Base-by-base conservation (phyloP, 208 protist genomes). In the Sergeia podlipaevii region DNA sequence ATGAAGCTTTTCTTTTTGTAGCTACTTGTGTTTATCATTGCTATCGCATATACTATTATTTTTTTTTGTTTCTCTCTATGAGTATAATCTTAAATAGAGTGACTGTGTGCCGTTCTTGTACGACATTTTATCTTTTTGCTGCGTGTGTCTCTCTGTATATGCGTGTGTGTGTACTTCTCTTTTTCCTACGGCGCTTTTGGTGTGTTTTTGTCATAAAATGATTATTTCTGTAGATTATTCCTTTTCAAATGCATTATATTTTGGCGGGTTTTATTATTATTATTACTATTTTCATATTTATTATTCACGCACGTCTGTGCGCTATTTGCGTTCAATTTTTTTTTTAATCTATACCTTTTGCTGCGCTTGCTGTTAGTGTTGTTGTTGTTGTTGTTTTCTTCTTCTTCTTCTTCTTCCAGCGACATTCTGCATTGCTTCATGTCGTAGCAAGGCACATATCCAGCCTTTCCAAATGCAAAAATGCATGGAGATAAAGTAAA, bases 11-110 rank as follows among this genome's bases (percentile, higher is more conserved):
- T 36, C 43, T 8, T 57, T 26, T 52, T 33, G 48, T 50, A 57
- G 33, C 41, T 60, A 39, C 38, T 60, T 44, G 11, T 20, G 7
- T 49, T 51, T 52, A n/a, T 60, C 42, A 10, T 52, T 27, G 38
- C n/a, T 65, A 26, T 18, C 20, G 36, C 47, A 34, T 37, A 32
- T 34, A 17, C 20, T n/a, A 11, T 6, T 49, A 13, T 29, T 55
- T 53, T 24, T 41, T 69, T 62, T 5, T 23, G 39, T 29, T 4
- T 54, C 11, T 42, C 43, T 18, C 23, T 54, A 4, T 11, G 39
- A 28, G n/a, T 48, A 21, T 18, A 48, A 21, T 23, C 32, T 10
- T 38, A n/a, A 10, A 15, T 38, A n/a, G 10, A 7, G 27, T 29
- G 43, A 0, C 7, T 26, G 13, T 48, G 23, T 48, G 10, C 32